These are phyloP conservation scores for Cryptosporidium tyzzeri DNA, from an alignment of 169 alveolate species.

Conservation along the genomic window DNA sequence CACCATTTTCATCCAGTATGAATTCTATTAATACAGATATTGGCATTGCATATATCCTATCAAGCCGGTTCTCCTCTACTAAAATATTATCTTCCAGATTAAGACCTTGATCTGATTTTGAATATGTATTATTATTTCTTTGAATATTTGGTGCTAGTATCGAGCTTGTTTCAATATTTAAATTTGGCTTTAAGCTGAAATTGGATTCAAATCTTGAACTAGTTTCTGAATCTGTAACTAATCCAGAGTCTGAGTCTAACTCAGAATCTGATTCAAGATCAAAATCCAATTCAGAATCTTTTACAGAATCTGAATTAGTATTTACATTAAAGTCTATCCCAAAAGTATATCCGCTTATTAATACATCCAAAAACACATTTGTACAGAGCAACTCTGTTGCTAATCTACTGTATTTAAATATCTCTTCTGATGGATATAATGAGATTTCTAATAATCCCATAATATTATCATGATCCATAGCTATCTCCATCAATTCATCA, in stretches of 20 bases:
- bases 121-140: background rate
- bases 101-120: background rate
- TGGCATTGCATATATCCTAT: constrained; percentile 27
- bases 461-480: background rate
- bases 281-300: constrained; percentile 10
- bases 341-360: constrained; percentile 6
- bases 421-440: constrained; percentile 32
- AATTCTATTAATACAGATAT: constrained; percentile 43
- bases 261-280: background rate
- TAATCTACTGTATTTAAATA: constrained; percentile 6
- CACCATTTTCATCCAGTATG: background rate
- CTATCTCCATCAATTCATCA: constrained; percentile 20
- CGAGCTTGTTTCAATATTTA: background rate
- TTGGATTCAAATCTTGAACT: background rate
- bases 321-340: background rate
- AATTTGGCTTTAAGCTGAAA: background rate
- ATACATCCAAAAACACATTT: background rate
- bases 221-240: background rate
- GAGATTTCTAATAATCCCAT: constrained; percentile 45
- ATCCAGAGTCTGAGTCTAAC: background rate
- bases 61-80: background rate
- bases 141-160: background rate
- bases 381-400: constrained; percentile 59
- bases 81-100: background rate
- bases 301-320: background rate